These are phyloP conservation scores for Pisolithus albus DNA, from an alignment of 768 basidiomycete species.

Conservation along the genomic window DNA sequence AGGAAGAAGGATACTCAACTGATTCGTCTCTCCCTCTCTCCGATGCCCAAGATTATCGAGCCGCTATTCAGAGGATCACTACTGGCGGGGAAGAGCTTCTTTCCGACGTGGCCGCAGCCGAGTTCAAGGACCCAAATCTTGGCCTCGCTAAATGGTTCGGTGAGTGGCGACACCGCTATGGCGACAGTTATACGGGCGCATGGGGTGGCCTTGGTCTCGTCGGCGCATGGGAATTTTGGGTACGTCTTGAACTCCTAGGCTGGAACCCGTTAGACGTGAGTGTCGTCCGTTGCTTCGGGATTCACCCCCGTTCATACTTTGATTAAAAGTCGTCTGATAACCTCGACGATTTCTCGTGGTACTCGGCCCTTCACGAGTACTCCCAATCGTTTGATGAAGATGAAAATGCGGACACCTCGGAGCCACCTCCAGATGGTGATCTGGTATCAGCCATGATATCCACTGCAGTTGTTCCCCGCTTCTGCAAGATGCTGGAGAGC, in stretches of 20 bases:
- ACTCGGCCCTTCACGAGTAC: conserved; percentile 69
- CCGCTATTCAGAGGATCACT: conserved; percentile 51
- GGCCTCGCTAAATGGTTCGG: conserved; percentile 63
- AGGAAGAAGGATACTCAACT: conserved; percentile 83
- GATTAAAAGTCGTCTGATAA: conserved; percentile 37
- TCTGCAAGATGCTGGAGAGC: conserved; percentile 67
- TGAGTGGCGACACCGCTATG: conserved; percentile 69
- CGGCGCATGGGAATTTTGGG: conserved; percentile 93
- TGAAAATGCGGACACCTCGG: conserved; percentile 43
- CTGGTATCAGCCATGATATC: conserved; percentile 83
- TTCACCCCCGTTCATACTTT: conserved; percentile 3
- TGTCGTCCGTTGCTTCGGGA: conserved; percentile 3
- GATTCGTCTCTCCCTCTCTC: conserved; percentile 64
- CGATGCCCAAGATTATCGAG: conserved; percentile 63
- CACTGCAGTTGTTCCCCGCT: conserved; percentile 70
- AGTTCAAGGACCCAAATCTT: conserved; percentile 73
- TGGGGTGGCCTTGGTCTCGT: conserved; percentile 87
- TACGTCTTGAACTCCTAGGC: conserved; percentile 74
- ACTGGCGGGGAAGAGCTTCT: conserved; percentile 52
- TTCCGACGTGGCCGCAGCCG: conserved; percentile 75
- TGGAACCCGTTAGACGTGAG: conserved; percentile 84
- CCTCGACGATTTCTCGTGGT: conserved; percentile 83
- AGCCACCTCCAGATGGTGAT: conserved; percentile 79
- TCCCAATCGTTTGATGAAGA: conserved; percentile 43
- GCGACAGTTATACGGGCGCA: conserved; percentile 79